phyloP scores from a whole-genome alignment of 2,329 filamentous ascomycete species.

The Trichocomaceae sp. region DNA sequence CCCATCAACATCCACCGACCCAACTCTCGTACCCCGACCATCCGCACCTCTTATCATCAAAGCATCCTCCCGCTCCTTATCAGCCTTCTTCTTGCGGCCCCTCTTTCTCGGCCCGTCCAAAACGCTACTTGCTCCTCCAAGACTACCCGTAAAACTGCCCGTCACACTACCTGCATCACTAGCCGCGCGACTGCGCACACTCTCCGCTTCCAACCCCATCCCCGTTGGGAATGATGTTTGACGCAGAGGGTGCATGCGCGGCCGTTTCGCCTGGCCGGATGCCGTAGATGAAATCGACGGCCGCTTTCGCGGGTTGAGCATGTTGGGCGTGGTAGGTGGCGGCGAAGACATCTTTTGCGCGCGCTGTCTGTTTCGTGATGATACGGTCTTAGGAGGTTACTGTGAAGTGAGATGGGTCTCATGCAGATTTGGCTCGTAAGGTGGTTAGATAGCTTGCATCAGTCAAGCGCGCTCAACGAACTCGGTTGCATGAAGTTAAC shows the following conservation, averaged over 20 bases:
- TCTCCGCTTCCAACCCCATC: conserved; percentile 29
- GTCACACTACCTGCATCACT: conserved; percentile 38
- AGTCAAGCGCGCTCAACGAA: not conserved
- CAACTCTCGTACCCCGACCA: conserved; percentile 22
- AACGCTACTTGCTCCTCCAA: conserved; percentile 30
- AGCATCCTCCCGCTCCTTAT: conserved; percentile 31
- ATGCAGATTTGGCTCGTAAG: not conserved
- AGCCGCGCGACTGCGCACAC: conserved; percentile 25
- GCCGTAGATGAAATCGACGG: conserved; percentile 35
- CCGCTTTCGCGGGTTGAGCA: conserved; percentile 35
- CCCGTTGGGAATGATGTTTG: conserved; percentile 41
- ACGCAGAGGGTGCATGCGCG: conserved; percentile 42
- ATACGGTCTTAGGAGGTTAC: not conserved
- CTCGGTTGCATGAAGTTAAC: not conserved
- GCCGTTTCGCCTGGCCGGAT: conserved; percentile 28
- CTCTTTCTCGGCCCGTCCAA: conserved; percentile 29
- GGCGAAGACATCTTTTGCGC: conserved; percentile 32
- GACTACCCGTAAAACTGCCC: conserved; percentile 38
- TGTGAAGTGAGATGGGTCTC: not conserved
- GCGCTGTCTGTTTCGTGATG: conserved; percentile 5
- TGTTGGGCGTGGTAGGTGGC: conserved; percentile 23
- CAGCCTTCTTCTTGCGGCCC: conserved; percentile 33
- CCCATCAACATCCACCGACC: conserved; percentile 29
- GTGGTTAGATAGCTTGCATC: not conserved
- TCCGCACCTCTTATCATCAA: conserved; percentile 22